phyloP scores from a whole-genome alignment of 805 yeast species.

The Kazachstania bromeliacearum region DNA sequence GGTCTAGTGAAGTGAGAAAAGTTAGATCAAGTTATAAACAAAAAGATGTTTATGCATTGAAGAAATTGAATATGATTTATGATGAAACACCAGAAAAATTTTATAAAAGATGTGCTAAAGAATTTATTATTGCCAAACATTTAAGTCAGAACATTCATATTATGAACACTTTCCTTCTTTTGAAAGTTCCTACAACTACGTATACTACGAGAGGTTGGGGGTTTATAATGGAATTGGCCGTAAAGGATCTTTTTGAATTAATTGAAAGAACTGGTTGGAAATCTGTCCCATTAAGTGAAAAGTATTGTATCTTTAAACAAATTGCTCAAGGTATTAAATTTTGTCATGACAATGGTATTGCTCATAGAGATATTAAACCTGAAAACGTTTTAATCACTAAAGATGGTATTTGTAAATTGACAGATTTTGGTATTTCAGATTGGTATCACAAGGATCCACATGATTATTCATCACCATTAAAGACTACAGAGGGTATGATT shows the following conservation, averaged over 20 bases:
- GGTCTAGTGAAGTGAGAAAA: constrained; percentile 57
- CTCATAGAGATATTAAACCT: constrained; percentile 68
- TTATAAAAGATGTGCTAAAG: constrained; percentile 55
- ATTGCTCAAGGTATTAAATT: constrained; percentile 51
- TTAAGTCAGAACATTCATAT: constrained; percentile 52
- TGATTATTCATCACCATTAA: constrained; percentile 37
- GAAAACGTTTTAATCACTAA: constrained; percentile 56
- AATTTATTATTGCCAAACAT: constrained; percentile 50
- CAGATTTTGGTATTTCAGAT: constrained; percentile 72
- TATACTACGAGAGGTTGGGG: constrained; percentile 67
- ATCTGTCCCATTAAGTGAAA: constrained; percentile 40
- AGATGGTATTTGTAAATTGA: constrained; percentile 54
- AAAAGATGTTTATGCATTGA: constrained; percentile 51
- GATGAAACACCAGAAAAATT: constrained; percentile 59
- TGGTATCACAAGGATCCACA: constrained; percentile 49
- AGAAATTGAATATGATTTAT: constrained; percentile 50
- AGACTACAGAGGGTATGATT: constrained; percentile 38
- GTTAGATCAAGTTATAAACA: constrained; percentile 30
- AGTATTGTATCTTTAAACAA: constrained; percentile 62
- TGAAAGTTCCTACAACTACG: constrained; percentile 49
- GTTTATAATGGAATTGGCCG: constrained; percentile 55
- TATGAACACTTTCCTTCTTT: constrained; percentile 43
- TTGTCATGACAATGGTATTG: constrained; percentile 58
- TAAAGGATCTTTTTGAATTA: constrained; percentile 52
- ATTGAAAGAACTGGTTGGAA: constrained; percentile 56